A percentile compares a stretch with the other conserved stretches of the same genome.
Evolutionary conservation across 176 grass and related monocot genomes (phyloP).

Genomic region (Zea mays): DNA sequence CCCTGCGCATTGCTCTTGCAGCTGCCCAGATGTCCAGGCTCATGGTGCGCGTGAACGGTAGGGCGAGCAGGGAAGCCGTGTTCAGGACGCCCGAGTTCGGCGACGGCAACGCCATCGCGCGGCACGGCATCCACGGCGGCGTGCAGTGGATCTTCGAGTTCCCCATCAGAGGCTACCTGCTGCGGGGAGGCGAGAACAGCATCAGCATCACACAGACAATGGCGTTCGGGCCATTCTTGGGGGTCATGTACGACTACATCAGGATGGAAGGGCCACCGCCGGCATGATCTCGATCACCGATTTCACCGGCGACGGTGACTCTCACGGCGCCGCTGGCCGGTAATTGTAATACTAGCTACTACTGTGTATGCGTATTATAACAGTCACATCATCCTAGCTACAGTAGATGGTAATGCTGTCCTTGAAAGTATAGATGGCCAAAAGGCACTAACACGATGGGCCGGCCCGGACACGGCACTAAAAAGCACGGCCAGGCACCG

Average conservation of each 20-base stretch:
- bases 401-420: too few species aligned
- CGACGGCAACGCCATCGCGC: constrained; percentile 61
- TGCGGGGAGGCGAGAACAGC: constrained; percentile 47
- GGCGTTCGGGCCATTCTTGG: constrained; percentile 19
- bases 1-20: constrained; percentile 50
- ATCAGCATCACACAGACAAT: constrained; percentile 54
- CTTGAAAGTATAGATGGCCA: too few species aligned
- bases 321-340: background rate
- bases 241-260: constrained; percentile 67
- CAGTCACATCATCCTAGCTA: too few species aligned
- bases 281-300: background rate
- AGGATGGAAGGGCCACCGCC: constrained; percentile 36
- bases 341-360: too few species aligned
- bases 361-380: too few species aligned
- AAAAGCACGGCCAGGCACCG: too few species aligned
- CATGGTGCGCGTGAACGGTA: background rate
- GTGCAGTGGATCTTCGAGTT: constrained; percentile 58
- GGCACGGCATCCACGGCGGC: constrained; percentile 51
- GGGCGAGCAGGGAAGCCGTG: background rate
- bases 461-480: too few species aligned
- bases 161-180: constrained; percentile 31
- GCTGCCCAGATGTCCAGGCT: constrained; percentile 45
- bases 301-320: background rate
- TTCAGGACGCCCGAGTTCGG: constrained; percentile 53
- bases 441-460: too few species aligned